phyloP scores from a whole-genome alignment of 768 basidiomycete species.

The Psilocybe cyanescens region DNA sequence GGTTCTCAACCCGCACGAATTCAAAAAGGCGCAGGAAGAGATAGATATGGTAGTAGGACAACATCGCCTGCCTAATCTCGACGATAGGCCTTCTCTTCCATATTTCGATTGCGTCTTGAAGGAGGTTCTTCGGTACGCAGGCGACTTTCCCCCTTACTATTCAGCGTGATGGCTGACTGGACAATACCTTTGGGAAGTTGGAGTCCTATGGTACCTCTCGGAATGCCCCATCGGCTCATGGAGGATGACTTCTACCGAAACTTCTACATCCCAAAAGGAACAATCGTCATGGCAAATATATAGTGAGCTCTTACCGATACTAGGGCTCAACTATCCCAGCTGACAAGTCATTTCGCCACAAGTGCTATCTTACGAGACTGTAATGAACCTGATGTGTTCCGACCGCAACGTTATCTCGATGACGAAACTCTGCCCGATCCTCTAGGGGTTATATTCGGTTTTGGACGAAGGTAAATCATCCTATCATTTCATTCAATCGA shows the following conservation, averaged over 20 bases:
- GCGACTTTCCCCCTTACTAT: constrained; percentile 14
- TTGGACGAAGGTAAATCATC: constrained; percentile 51
- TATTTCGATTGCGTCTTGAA: constrained; percentile 36
- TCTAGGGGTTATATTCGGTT: constrained; percentile 55
- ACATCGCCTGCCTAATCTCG: background rate
- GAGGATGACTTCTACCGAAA: constrained; percentile 53
- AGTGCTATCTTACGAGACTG: constrained; percentile 50
- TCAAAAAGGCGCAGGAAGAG: background rate
- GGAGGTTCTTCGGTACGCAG: constrained; percentile 48
- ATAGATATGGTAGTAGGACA: background rate
- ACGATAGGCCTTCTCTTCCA: background rate
- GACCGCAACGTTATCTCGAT: constrained; percentile 52
- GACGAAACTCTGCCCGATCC: constrained; percentile 45
- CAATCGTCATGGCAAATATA: constrained; percentile 47
- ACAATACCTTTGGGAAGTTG: constrained; percentile 33
- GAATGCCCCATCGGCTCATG: constrained; percentile 56
- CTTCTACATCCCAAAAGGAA: constrained; percentile 48
- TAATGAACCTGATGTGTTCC: constrained; percentile 47
- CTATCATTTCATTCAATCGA: background rate
- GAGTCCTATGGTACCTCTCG: constrained; percentile 52
- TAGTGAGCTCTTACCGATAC: constrained; percentile 33
- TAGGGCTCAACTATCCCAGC: background rate
- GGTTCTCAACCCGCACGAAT: background rate
- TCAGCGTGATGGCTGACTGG: background rate
- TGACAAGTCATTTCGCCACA: background rate